Conservation (phyloP, 2,329 filamentous ascomycete species). For the Cladophialophora psammophila region DNA sequence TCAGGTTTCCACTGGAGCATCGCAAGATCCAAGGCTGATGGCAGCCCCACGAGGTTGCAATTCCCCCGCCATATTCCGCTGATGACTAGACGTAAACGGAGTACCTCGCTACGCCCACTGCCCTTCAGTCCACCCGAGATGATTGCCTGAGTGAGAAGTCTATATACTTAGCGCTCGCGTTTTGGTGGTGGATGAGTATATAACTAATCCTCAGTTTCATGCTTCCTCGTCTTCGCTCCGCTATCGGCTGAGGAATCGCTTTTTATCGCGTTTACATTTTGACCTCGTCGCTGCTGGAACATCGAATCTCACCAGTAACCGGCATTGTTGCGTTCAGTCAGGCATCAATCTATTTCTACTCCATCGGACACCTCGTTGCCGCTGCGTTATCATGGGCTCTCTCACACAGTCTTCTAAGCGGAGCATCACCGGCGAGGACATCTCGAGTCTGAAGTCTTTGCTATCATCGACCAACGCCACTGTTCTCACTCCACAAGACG, state of each 20-base stretch:
- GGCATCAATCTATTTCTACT: too few relatives aligned
- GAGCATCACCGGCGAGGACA: conserved; percentile 30
- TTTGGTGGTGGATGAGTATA: not conserved
- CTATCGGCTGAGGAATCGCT: not conserved
- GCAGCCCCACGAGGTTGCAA: not conserved
- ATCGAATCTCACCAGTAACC: not conserved
- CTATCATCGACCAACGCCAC: conserved; percentile 36
- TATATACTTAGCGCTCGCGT: not conserved
- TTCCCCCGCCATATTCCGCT: not conserved
- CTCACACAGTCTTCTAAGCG: conserved; percentile 26
- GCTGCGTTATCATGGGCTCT: conserved; percentile 33
- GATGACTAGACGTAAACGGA: not conserved
- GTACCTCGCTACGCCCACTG: not conserved
- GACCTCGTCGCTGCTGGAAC: not conserved
- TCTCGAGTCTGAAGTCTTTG: conserved; percentile 30
- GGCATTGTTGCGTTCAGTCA: too few relatives aligned
- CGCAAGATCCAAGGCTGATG: not conserved
- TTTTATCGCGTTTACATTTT: not conserved
- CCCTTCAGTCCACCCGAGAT: not conserved
- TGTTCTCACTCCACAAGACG: conserved; percentile 46
- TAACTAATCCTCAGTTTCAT: not conserved
- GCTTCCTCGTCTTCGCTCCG: not conserved
- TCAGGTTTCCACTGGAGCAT: not conserved
- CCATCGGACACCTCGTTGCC: not conserved
- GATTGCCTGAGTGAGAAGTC: not conserved